Evolutionary conservation across 2,329 filamentous ascomycete genomes (phyloP).

Genomic region (Phyllosticta capitalensis): DNA sequence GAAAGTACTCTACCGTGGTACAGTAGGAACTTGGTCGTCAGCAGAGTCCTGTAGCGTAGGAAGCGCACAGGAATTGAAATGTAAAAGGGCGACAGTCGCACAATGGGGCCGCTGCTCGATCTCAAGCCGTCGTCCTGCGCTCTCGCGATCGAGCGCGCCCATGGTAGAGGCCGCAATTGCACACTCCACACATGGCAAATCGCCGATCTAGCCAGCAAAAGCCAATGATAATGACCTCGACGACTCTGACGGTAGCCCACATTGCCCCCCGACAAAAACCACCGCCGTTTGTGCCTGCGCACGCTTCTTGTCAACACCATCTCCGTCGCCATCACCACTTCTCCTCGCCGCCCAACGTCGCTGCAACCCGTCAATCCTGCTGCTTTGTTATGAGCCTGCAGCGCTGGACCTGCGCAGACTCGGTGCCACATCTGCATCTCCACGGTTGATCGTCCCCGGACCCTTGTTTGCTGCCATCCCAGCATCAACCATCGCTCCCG

Average conservation of each 20-base stretch:
- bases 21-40: too few species aligned
- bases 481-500: not conserved
- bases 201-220: conserved; percentile 4
- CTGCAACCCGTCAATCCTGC: not conserved
- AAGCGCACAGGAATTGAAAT: not conserved
- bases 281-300: not conserved
- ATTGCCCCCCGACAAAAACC: not conserved
- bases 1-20: too few species aligned
- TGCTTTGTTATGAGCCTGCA: not conserved
- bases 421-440: not conserved
- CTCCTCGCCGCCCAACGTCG: not conserved
- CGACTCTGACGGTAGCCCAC: not conserved
- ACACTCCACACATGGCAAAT: conserved; percentile 3
- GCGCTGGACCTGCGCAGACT: not conserved
- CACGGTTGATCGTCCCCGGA: conserved; percentile 4
- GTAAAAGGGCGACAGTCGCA: not conserved
- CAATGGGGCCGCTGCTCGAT: not conserved
- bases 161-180: not conserved
- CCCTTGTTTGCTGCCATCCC: not conserved
- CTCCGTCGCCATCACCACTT: not conserved
- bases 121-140: conserved; percentile 5
- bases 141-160: conserved; percentile 4
- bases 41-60: not conserved
- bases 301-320: not conserved
- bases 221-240: conserved; percentile 7